Evolutionary conservation across 1,139 yeast species (phyloP), one percentile per base, ranked within the genome.

Genomic region (Eremothecium sinecaudum): DNA sequence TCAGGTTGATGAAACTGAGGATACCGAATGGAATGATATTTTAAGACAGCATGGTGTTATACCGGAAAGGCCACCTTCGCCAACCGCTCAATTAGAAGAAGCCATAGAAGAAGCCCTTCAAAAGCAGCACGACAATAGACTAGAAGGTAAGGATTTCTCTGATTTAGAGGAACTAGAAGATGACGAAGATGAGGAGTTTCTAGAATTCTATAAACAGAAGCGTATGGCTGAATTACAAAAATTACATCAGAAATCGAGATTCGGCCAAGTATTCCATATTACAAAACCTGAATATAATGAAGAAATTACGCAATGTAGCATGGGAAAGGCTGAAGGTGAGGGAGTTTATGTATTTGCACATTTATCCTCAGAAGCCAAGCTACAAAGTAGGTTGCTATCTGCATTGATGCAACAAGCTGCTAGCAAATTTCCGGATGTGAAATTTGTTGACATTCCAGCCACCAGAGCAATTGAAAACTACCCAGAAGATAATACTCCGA

Each of bases 11-110:
- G 96, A 95, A 23, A 75, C 73, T 43, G 98, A 90, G 59, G 99
- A 90, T 55, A 90, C 98, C 1, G 98, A 90, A 58, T 90, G 99
- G 98, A 90, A 90, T 56, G 99, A 90, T 59, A 86, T 90, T 44
- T 67, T 90, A 31, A 67, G 99, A 44, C 71, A 74, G 5, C 84
- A 87, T 44, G 97, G 97, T 9, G 75, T 90, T 42, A 84, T 90
- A 35, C 98, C 98, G 0, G 87, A 83, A 53, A 76, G 79, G 48
- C 86, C 93, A 20, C 90, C 92, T 15, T 83, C 94, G 18, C 94
- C 95, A 10, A 73, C 93, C 0, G 83, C 72, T 28, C 81, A 84
- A 57, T 58, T 90, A 32, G 97, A 90, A 53, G 87, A 79, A 46
- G 93, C 93, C 2, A 60, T 87, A 29, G 90, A 81, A 26, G 93